Conservation (phyloP, 495 filamentous ascomycete species). For the Penicillium longicatenatum region DNA sequence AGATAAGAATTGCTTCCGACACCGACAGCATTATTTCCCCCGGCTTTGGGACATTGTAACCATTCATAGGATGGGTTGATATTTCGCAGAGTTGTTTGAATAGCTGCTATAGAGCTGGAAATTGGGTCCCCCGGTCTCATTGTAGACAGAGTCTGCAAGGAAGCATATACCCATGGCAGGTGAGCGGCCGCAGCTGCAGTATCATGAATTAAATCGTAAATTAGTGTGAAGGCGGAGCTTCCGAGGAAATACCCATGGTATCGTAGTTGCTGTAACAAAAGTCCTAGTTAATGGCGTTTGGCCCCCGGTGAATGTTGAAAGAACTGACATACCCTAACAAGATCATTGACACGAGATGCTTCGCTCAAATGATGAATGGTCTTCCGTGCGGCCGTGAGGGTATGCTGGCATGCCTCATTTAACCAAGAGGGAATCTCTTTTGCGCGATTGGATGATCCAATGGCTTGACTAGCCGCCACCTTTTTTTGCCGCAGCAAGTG, state of each 20-base stretch:
- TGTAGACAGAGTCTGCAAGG: slow-evolving; percentile 32
- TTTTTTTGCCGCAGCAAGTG: slow-evolving; percentile 39
- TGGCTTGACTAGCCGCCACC: slow-evolving; percentile 13
- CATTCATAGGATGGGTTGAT: slow-evolving; percentile 41
- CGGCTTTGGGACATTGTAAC: slow-evolving; percentile 5
- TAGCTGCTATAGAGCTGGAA: slow-evolving; percentile 31
- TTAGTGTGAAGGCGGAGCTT: slow-evolving; percentile 40
- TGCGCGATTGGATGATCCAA: slow-evolving; percentile 19
- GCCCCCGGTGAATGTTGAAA: neutral
- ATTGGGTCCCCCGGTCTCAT: slow-evolving; percentile 37
- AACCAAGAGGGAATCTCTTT: slow-evolving; percentile 43
- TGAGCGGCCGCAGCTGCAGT: slow-evolving; percentile 33
- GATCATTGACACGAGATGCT: slow-evolving; percentile 36
- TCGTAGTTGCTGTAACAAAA: slow-evolving; percentile 35
- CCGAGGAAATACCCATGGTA: slow-evolving; percentile 45
- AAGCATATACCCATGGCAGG: slow-evolving; percentile 44
- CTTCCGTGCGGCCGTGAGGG: slow-evolving; percentile 36
- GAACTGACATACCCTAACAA: slow-evolving; percentile 34
- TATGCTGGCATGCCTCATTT: slow-evolving; percentile 46
- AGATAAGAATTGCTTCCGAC: neutral
- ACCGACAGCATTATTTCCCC: neutral
- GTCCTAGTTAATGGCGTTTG: neutral
- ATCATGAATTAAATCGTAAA: slow-evolving; percentile 45
- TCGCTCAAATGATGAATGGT: slow-evolving; percentile 42
- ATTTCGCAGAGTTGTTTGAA: slow-evolving; percentile 38